Base-by-base conservation (phyloP, 441 rosid species). In the Manihot esculenta region DNA sequence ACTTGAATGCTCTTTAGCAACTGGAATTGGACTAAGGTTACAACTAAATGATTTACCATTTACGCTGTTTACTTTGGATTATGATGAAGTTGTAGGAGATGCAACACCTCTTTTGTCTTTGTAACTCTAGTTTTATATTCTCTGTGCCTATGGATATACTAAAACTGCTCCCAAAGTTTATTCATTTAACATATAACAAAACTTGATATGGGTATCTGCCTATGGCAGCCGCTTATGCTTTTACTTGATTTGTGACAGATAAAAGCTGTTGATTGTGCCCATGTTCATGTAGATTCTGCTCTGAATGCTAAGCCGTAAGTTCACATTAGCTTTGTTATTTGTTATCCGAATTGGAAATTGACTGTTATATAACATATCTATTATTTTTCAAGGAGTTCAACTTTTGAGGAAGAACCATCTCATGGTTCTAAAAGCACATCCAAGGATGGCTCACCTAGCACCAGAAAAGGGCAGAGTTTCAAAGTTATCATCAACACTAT, bases 191-290 rank as follows among this genome's bases (percentile, higher is more conserved):
- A 24, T 17, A 10, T 57, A 30, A 17, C 3, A 23, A 69, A 58
- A 21, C 63, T 68, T 6, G 58, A 53, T 38, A 35, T 48, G 17
- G 44, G n/a, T 70, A 51, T 38, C 48, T 54, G 23, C 23, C 8
- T 26, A 33, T 51, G 14, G 53, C 2, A 30, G 18, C 33, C 47
- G 17, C 15, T 57, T 41, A 56, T 47, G 68, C 41, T 23, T 59
- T 70, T 56, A 20, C 48, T 70, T 74, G 64, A 55, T 68, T 60
- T 73, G 27, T 78, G 64, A 60, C 81, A 82, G 85, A 30, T 70
- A 44, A 68, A 72, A 56, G 73, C 69, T 27, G 64, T 42, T 66
- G 71, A 64, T 41, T 69, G 68, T 12, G 58, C 69, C 45, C 9
- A 42, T 33, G 7, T 56, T 42, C 54, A 13, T 48, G 62, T 44